Evolutionary conservation across 345 rosid species (phyloP), one percentile per base, ranked within the genome.

Genomic region (Jatropha curcas): DNA sequence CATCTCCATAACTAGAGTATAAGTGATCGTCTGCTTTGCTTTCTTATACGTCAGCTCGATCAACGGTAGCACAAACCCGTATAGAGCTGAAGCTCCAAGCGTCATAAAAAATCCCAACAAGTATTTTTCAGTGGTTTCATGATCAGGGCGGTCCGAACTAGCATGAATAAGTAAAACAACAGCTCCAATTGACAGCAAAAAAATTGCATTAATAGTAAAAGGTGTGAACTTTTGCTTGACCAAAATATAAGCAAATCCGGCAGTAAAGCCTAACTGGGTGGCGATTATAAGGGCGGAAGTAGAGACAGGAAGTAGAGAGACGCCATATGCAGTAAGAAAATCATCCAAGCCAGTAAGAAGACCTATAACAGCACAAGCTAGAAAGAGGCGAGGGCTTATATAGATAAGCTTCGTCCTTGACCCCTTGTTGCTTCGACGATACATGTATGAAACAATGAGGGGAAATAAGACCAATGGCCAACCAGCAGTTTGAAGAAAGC

Each of bases 21-120:
- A 76, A 24, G 74, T 70, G 45, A 76, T 34, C 14, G 35, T 61
- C 74, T 69, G 79, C 34, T 53, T 70, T 41, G 74, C 79, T 70
- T 76, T 76, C 71, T 70, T 76, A 69, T 70, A 76, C n/a, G 79
- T 76, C 51, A 70, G 43, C 74, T 70, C 79, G 16, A 76, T 25
- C 41, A 63, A 69, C 0, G 82, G 80, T n/a, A 82, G 75, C 59
- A 82, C 79, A 68, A 78, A 78, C 12, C 84, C 82, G 7, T 82
- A 82, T 1, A 78, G 72, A 0, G 34, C 72, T 0, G 84, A 58
- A 68, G 84, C 77, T 39, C 61, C 82, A 28, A 82, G 72, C 0
- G 79, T 75, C 77, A 71, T 77, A 31, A 77, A 71, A 50, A 82
- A 71, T 0, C 79, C 82, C 16, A 34, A n/a, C 16, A 56, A 63